phyloP scores from a whole-genome alignment of 345 rosid genomes.

The Punica granatum region DNA sequence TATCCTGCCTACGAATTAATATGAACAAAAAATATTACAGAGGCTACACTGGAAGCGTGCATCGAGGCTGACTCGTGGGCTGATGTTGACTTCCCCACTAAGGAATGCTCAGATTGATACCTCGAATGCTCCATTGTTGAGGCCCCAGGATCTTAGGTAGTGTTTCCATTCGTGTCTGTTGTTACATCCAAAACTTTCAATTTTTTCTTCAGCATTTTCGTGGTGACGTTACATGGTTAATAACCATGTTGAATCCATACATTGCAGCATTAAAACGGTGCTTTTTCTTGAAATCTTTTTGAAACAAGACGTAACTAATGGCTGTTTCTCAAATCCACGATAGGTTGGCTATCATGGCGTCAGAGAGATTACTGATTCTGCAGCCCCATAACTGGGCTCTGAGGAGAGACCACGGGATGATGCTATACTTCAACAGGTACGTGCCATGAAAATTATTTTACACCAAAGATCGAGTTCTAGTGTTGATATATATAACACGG shows the following conservation, averaged over 20 bases:
- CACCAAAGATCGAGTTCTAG: no score
- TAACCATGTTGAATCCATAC: background rate
- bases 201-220: background rate
- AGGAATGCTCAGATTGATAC: constrained; percentile 40
- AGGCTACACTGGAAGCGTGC: constrained; percentile 95
- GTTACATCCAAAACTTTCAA: background rate
- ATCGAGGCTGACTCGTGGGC: constrained; percentile 67
- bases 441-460: background rate
- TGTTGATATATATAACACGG: background rate
- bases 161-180: constrained; percentile 2
- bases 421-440: constrained; percentile 73
- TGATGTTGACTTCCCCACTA: constrained; percentile 89
- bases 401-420: constrained; percentile 89
- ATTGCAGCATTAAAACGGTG: background rate
- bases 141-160: constrained; percentile 80
- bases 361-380: constrained; percentile 77
- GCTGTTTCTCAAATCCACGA: background rate
- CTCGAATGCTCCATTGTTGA: constrained; percentile 43
- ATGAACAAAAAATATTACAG: constrained; percentile 24
- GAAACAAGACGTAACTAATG: background rate
- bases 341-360: constrained; percentile 85
- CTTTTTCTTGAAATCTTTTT: background rate
- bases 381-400: constrained; percentile 81
- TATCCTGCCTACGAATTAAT: background rate
- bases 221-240: background rate